Evolutionary conservation across 1,284 basidiomycete genomes (phyloP).

Genomic region (Austroboletus novae-zelandiae): DNA sequence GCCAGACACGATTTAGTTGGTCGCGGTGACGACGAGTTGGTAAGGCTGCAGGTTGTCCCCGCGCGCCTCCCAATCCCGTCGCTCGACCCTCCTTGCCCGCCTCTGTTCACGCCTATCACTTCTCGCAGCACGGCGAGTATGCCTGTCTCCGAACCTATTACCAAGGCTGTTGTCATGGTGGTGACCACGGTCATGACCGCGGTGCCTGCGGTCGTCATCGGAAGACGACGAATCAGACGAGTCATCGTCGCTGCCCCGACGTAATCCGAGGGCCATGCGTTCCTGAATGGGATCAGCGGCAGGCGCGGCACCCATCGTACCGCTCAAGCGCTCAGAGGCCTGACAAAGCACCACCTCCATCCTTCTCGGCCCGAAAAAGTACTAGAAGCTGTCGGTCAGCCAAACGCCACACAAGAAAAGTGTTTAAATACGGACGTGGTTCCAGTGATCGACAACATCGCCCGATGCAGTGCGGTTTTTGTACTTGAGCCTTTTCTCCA

Average conservation of each 20-base stretch:
- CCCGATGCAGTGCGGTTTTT: constrained; percentile 29
- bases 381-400: constrained; percentile 14
- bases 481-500: constrained; percentile 27
- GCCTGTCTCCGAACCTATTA: constrained; percentile 5
- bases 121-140: constrained; percentile 8
- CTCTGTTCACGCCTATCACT: constrained; percentile 10
- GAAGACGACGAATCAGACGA: constrained; percentile 10
- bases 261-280: constrained; percentile 19
- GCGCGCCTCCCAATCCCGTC: constrained; percentile 12
- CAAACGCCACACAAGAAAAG: too few relatives aligned
- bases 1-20: not conserved
- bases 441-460: constrained; percentile 34
- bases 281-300: constrained; percentile 17
- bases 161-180: not conserved
- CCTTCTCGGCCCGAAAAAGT: constrained; percentile 32
- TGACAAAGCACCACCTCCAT: constrained; percentile 32
- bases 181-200: not conserved
- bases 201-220: constrained; percentile 10
- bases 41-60: constrained; percentile 21
- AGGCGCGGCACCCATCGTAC: constrained; percentile 22
- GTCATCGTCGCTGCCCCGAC: constrained; percentile 4
- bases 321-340: constrained; percentile 29
- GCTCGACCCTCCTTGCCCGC: constrained; percentile 12
- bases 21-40: constrained; percentile 20
- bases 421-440: constrained; percentile 21